Evolutionary conservation across 108 stramenopile species (phyloP).

Genomic region (Skeletonema menzelii): DNA sequence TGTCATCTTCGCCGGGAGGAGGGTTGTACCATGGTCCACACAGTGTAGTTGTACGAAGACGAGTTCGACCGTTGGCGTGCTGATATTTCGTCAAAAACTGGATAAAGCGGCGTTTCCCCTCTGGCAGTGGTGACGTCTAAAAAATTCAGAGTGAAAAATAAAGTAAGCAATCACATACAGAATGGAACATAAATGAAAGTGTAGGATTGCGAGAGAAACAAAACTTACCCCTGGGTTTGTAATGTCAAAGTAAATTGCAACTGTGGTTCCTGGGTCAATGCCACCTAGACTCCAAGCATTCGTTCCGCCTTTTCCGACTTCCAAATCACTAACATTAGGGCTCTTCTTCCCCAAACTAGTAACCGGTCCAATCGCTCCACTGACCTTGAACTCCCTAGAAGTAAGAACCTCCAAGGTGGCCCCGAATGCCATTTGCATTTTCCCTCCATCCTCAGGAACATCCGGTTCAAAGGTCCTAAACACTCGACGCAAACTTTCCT

Average conservation of each 20-base stretch:
- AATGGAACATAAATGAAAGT: background rate
- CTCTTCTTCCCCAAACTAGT: slow-evolving; percentile 88
- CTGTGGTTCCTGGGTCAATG: slow-evolving; percentile 92
- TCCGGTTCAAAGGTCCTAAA: slow-evolving; percentile 89
- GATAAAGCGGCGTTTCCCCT: slow-evolving; percentile 88
- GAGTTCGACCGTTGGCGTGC: slow-evolving; percentile 87
- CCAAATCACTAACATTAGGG: slow-evolving; percentile 92
- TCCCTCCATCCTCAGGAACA: slow-evolving; percentile 85
- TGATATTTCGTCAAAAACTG: slow-evolving; percentile 99
- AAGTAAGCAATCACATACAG: background rate
- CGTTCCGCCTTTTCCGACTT: slow-evolving; percentile 97
- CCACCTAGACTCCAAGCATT: slow-evolving; percentile 98
- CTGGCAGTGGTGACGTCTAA: slow-evolving; percentile 72
- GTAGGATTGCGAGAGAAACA: background rate
- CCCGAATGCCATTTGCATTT: slow-evolving; percentile 94
- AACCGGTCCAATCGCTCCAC: slow-evolving; percentile 86
- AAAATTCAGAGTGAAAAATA: background rate
- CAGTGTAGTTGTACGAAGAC: slow-evolving; percentile 94
- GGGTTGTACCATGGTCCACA: slow-evolving; percentile 95
- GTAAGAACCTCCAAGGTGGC: slow-evolving; percentile 91
- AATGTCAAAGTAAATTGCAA: slow-evolving; percentile 99
- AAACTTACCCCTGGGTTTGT: slow-evolving; percentile 70
- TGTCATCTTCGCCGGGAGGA: slow-evolving; percentile 46
- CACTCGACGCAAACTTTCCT: slow-evolving; percentile 95
- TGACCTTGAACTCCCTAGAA: slow-evolving; percentile 93